Evolutionary conservation across 208 protist species (phyloP), one percentile per base, ranked within the genome.

Genomic region (Balamuthia mandrillaris): DNA sequence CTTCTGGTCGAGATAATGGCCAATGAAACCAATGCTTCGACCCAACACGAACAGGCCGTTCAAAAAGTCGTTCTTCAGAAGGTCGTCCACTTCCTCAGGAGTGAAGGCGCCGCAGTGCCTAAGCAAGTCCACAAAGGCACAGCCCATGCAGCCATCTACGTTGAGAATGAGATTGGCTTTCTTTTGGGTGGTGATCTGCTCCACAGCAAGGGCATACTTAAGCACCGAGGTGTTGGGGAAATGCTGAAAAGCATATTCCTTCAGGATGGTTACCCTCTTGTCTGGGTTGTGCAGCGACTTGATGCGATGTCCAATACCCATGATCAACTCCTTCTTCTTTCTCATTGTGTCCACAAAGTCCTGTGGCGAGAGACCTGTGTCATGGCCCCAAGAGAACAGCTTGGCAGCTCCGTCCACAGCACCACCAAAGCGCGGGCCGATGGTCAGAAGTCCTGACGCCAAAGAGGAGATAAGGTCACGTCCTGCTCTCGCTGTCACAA

Each of bases 11-110:
- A 96, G 60, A 56, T 78, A 94, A 85, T 96, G 95, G n/a, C 95
- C 95, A 58, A 96, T 95, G 58, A 96, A 93, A 72, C 95, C 95
- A 35, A 94, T 91, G 61, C 88, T 92, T 60, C 95, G 91, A 29
- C 92, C 93, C 37, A 96, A 85, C 16, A 96, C 92, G 86, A 96
- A 96, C 44, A 96, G 88, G 42, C 93, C 94, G 86, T 96, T 96
- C 1, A 96, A 60, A 52, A 81, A 88, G 21, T 93, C 94, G 39
- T 92, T 90, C 61, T 94, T 35, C 33, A 72, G 63, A 24, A 51
- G 49, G 39, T 72, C 63, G 39, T 72, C 63, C 18, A 90, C 92
- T 88, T 96, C 95, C n/a, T 94, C 92, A 42, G 49, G 29, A n/a
- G 91, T 95, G 86, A 96, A 96, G 41, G 84, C 37, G 29, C 88